Conservation (phyloP, 2,329 filamentous ascomycete genomes). For the Colletotrichum sp. region DNA sequence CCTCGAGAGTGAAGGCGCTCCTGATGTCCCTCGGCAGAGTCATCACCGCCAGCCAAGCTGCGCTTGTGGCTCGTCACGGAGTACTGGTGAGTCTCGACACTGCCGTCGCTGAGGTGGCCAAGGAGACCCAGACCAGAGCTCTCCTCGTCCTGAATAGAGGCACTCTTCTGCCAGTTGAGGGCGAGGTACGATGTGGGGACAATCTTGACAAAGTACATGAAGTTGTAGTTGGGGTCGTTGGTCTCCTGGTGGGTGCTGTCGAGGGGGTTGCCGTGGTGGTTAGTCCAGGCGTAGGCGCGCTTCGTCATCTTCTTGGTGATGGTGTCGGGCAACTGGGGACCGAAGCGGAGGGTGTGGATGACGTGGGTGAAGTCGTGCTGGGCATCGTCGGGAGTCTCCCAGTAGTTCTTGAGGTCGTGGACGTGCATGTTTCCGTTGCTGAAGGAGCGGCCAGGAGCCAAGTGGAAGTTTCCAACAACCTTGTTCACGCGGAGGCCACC, state of each 20-base stretch:
- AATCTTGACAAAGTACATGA: slow-evolving; percentile 99
- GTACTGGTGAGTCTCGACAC: slow-evolving; percentile 97
- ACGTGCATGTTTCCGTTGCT: slow-evolving; percentile 97
- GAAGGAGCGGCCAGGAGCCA: slow-evolving; percentile 95
- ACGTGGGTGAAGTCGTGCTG: slow-evolving; percentile 88
- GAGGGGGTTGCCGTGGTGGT: slow-evolving; percentile 90
- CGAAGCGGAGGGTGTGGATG: slow-evolving; percentile 90
- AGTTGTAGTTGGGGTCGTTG: slow-evolving; percentile 86
- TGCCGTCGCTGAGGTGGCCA: slow-evolving; percentile 72
- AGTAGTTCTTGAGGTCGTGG: slow-evolving; percentile 96
- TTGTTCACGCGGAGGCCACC: slow-evolving; percentile 95
- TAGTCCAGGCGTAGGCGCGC: slow-evolving; percentile 71
- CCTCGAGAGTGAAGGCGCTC: slow-evolving; percentile 89
- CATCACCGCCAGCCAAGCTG: slow-evolving; percentile 82
- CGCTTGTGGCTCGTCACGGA: slow-evolving; percentile 96
- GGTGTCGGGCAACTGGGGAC: slow-evolving; percentile 83
- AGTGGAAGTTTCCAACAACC: slow-evolving; percentile 97
- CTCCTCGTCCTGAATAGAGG: slow-evolving; percentile 48
- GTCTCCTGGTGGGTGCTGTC: slow-evolving; percentile 81
- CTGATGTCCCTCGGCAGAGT: slow-evolving; percentile 86
- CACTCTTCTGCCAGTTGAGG: slow-evolving; percentile 80
- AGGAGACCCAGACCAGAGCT: slow-evolving; percentile 70
- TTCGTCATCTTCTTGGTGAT: slow-evolving; percentile 64
- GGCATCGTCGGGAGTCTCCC: slow-evolving; percentile 71
- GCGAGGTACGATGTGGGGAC: slow-evolving; percentile 95